phyloP scores from a whole-genome alignment of 306 rosid species.

The Cucumis melo region DNA sequence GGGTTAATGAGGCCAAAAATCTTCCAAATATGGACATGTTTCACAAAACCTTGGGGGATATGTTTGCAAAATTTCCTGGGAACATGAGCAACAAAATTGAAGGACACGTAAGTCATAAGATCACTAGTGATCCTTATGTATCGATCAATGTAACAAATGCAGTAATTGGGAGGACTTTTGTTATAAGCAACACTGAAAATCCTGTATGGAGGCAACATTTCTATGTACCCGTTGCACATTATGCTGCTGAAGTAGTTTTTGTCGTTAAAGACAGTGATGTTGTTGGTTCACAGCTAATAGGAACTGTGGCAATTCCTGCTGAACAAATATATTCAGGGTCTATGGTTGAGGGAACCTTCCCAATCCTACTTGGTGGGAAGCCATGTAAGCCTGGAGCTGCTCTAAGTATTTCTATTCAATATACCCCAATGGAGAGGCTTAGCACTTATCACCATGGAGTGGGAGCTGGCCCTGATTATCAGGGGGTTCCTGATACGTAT shows the following conservation, averaged over 20 bases:
- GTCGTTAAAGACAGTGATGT: slow-evolving; percentile 86
- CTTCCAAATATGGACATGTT: slow-evolving; percentile 99
- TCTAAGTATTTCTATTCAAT: slow-evolving; percentile 66
- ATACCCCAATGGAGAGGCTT: slow-evolving; percentile 57
- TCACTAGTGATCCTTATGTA: slow-evolving; percentile 96
- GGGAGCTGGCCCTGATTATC: slow-evolving; percentile 79
- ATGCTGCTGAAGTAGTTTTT: slow-evolving; percentile 73
- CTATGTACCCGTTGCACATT: slow-evolving; percentile 75
- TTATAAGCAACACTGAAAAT: slow-evolving; percentile 73
- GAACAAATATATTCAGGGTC: slow-evolving; percentile 59
- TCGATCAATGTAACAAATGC: slow-evolving; percentile 55
- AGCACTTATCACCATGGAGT: slow-evolving; percentile 62
- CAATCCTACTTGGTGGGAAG: slow-evolving; percentile 61
- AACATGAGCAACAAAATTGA: slow-evolving; percentile 40
- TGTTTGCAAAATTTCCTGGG: slow-evolving; percentile 49
- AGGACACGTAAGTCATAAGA: slow-evolving; percentile 40
- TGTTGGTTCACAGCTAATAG: slow-evolving; percentile 86
- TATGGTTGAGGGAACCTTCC: slow-evolving; percentile 58
- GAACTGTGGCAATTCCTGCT: slow-evolving; percentile 63
- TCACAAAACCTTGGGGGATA: slow-evolving; percentile 73
- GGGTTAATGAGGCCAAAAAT: slow-evolving; percentile 49
- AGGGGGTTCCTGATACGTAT: slow-evolving; percentile 87
- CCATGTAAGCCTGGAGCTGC: slow-evolving; percentile 74
- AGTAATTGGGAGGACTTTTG: slow-evolving; percentile 86
- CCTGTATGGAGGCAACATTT: slow-evolving; percentile 90